phyloP scores from a whole-genome alignment of 2,329 filamentous ascomycete species.

The Pyrenophora seminiperda region DNA sequence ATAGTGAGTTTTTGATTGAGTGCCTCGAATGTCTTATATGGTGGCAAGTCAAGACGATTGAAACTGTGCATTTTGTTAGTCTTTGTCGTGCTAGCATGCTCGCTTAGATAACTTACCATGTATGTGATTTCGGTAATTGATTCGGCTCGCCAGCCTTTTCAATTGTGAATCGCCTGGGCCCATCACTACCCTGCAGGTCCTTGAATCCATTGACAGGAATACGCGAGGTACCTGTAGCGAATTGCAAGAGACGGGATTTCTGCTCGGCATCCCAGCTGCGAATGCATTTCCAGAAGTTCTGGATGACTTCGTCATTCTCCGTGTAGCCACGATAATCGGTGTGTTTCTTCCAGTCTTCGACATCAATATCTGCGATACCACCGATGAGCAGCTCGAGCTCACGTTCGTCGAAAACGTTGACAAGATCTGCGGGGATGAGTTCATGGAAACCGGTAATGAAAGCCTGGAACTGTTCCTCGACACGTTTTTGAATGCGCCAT shows the following conservation, averaged over 20 bases:
- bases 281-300: conserved; percentile 98
- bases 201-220: conserved; percentile 99
- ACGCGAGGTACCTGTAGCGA: conserved; percentile 94
- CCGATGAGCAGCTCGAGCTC: conserved; percentile 96
- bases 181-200: conserved; percentile 95
- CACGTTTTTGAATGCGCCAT: conserved; percentile 98
- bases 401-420: conserved; percentile 98
- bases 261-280: conserved; percentile 97
- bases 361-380: conserved; percentile 99
- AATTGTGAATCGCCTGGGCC: conserved; percentile 93
- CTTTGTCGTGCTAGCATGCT: not conserved
- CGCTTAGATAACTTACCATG: conserved; percentile 70
- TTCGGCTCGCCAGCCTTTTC: conserved; percentile 92
- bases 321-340: conserved; percentile 99
- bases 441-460: conserved; percentile 98
- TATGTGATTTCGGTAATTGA: conserved; percentile 95
- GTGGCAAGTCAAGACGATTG: conserved; percentile 92
- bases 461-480: conserved; percentile 96
- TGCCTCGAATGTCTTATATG: conserved; percentile 86
- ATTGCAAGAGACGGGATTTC: conserved; percentile 93
- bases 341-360: conserved; percentile 99
- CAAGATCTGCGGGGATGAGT: conserved; percentile 91
- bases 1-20: conserved; percentile 91
- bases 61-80: conserved; percentile 65
- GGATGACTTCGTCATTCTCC: conserved; percentile 94